Base-by-base conservation (phyloP, 2,329 filamentous ascomycete genomes). In the Metarhizium anisopliae region DNA sequence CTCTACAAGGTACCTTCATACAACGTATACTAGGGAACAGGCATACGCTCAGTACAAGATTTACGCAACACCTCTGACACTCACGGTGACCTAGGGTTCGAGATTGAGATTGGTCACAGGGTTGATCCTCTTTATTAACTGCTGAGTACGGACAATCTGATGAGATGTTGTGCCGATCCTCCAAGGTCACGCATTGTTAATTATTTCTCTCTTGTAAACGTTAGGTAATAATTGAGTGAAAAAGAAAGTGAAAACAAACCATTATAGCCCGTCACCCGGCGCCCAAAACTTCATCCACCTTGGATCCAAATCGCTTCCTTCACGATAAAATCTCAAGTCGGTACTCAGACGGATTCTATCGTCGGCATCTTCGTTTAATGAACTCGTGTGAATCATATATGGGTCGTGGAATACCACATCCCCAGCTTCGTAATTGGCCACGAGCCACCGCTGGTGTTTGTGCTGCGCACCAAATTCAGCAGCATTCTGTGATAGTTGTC, bases 281-380 rank as follows among this genome's bases (percentile, higher is more conserved):
- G 43, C 47, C 52, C 52, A 54, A 54, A 54, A 50, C 32, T 50
- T 49, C 52, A 54, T 54, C 52, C 52, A 54, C 10, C 52, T 18
- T 30, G 14, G 16, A 40, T 54, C 52, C n/a, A 54, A 20, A 38
- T 54, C 52, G 18, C 52, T 54, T 20, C 43, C 52, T 47, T 54
- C 32, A 5, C 35, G 42, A 40, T 54, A 54, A 60, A 80, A 81
- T 4, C 78, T 70, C 52, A 81, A 60, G 60, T 81, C 78, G 2
- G 78, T 81, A 1, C 76, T 78, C 1, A 81, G 70, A 2, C 78
- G 72, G 52, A 81, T 81, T 1, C 75, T 64, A 56, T 76, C 74
- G 6, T 75, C 67, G 1, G 72, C 70, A 47, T 80, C 76, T 52
- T 75, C 69, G 52, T 81, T 81, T 57, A 80, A 67, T 0, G 76